These are phyloP conservation scores for Trametes cingulata DNA, from an alignment of 768 basidiomycete genomes.

Conservation along the genomic window DNA sequence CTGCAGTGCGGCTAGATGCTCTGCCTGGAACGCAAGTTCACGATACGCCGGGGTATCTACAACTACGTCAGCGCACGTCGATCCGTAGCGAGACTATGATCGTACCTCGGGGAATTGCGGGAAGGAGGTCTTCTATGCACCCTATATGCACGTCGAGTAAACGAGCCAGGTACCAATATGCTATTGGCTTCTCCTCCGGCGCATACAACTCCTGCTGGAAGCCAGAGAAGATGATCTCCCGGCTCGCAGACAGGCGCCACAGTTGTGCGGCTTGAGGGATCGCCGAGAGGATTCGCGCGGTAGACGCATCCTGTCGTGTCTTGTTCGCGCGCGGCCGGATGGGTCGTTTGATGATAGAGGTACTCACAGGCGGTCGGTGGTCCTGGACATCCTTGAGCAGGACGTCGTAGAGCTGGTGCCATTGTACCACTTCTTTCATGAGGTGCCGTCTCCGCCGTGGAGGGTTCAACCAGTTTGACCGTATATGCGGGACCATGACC, in stretches of 20 bases:
- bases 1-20: constrained; percentile 59
- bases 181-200: constrained; percentile 65
- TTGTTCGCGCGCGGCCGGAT: background rate
- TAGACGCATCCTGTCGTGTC: constrained; percentile 17
- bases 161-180: constrained; percentile 71
- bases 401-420: constrained; percentile 64
- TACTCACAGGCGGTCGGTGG: constrained; percentile 23
- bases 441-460: constrained; percentile 65
- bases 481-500: constrained; percentile 60
- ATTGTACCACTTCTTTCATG: constrained; percentile 61
- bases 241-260: constrained; percentile 61
- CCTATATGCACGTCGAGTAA: constrained; percentile 59
- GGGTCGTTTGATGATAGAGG: background rate
- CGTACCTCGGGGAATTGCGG: constrained; percentile 19
- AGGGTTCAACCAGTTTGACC: constrained; percentile 68
- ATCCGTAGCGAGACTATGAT: background rate
- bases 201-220: constrained; percentile 77
- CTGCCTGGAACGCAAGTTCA: constrained; percentile 52
- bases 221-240: constrained; percentile 72
- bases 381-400: constrained; percentile 33
- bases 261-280: constrained; percentile 51
- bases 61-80: background rate
- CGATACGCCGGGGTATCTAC: constrained; percentile 41
- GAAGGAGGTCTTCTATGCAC: constrained; percentile 50
- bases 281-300: constrained; percentile 8